Percentiles rank a stretch among this genome's conserved stretches.
phyloP scores from a whole-genome alignment of 495 filamentous ascomycete genomes.

The Penicillium odoratum region DNA sequence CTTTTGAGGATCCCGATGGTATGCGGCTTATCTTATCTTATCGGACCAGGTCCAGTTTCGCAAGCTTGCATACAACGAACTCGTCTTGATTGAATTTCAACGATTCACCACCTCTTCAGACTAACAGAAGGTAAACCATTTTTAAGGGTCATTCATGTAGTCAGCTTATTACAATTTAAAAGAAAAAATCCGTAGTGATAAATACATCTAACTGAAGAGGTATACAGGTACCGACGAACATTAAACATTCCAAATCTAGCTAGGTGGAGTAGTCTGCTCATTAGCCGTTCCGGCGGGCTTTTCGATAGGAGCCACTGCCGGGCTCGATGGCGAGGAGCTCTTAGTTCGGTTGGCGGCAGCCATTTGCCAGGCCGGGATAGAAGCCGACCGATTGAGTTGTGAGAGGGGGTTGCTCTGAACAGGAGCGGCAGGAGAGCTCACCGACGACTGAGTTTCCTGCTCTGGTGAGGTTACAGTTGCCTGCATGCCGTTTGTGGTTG shows the following conservation, averaged over 20 bases:
- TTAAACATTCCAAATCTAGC: constrained; percentile 17
- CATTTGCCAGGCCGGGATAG: constrained; percentile 94
- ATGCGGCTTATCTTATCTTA: constrained; percentile 11
- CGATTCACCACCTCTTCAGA: neutral
- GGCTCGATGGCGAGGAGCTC: constrained; percentile 35
- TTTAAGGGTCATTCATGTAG: neutral
- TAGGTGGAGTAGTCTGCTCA: constrained; percentile 36
- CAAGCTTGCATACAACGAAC: neutral
- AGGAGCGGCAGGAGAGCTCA: constrained; percentile 35
- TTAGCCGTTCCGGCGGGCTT: constrained; percentile 20
- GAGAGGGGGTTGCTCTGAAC: constrained; percentile 41
- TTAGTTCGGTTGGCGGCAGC: constrained; percentile 64
- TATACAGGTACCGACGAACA: constrained; percentile 21
- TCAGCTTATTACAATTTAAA: constrained; percentile 4
- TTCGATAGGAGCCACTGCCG: constrained; percentile 22
- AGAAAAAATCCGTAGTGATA: constrained; percentile 20
- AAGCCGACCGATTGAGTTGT: constrained; percentile 55
- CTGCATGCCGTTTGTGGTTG: constrained; percentile 26
- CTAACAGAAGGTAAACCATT: no score
- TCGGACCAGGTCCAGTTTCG: neutral
- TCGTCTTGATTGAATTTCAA: neutral
- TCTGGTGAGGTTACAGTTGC: constrained; percentile 32
- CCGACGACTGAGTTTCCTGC: constrained; percentile 34
- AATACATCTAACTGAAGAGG: constrained; percentile 29
- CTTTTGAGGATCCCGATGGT: neutral